A percentile compares a stretch with the other conserved stretches of the same genome.
phyloP scores from a whole-genome alignment of 148 eudicot species.

The Vaccinium darrowii region DNA sequence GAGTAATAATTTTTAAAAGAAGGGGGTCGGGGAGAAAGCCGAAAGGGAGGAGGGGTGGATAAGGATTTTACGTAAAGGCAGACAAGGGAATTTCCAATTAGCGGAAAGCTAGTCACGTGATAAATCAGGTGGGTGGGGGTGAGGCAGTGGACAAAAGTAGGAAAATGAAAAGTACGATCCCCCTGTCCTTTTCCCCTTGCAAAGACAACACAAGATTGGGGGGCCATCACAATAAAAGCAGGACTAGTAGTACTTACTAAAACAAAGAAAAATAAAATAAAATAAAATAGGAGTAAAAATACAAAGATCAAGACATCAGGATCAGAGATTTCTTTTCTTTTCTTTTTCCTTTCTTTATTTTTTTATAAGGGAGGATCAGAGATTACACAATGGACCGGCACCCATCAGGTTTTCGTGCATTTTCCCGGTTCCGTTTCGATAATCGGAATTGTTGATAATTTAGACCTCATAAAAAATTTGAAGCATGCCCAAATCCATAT shows the following conservation, averaged over 20 bases:
- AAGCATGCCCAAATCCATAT: too few relatives aligned
- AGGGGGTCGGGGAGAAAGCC: not conserved
- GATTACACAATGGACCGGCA: too few relatives aligned
- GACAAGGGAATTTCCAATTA: not conserved
- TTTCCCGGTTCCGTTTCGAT: too few relatives aligned
- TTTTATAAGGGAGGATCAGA: too few relatives aligned
- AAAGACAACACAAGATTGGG: not conserved
- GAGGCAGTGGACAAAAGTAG: not conserved
- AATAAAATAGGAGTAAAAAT: too few relatives aligned
- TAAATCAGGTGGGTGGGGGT: not conserved
- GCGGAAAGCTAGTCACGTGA: not conserved
- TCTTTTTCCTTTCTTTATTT: too few relatives aligned
- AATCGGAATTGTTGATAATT: too few relatives aligned
- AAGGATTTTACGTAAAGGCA: not conserved
- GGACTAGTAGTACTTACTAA: not conserved
- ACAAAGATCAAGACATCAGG: too few relatives aligned
- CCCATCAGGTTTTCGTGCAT: too few relatives aligned
- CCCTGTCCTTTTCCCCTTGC: not conserved
- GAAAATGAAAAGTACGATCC: slow-evolving; percentile 3
- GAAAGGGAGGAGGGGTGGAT: not conserved
- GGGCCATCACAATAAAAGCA: not conserved
- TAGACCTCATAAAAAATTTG: too few relatives aligned
- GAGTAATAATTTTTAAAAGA: not conserved
- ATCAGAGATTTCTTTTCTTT: too few relatives aligned
- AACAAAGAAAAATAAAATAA: not conserved